Evolutionary conservation across 352 stramenopile species (phyloP), one percentile per base, ranked within the genome.

Genomic region (Globisporangium parvum): DNA sequence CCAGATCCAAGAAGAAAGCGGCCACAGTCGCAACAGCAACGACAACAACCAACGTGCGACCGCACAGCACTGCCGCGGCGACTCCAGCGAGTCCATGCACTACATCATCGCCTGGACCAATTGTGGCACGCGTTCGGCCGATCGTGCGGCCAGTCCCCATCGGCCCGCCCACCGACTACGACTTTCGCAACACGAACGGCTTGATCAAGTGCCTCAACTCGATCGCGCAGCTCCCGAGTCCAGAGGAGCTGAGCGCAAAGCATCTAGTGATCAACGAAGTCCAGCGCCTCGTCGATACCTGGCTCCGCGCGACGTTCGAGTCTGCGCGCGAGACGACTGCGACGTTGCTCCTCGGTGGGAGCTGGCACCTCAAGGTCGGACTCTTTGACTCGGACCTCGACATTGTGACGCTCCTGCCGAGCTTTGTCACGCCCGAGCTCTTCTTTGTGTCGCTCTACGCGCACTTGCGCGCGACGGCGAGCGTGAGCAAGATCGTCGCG

Each of bases 311-410:
- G 20, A 84, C 71, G 21, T 85, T 88, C 28, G 56, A 48, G 9
- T 63, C 73, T 9, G 60, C 66, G 8, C 44, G 77, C 6, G 51
- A 75, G 9, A 61, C 64, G 21, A 84, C 80, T 0, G 77, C 78
- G 23, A 87, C 78, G 8, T 57, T 95, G 56, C 61, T 92, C 18
- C 53, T 93, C 11, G 85, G 85, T 8, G 85, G 85, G 3, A 93
- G 82, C 44, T 92, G 79, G 80, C 75, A 95, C 51, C 64, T 93
- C 18, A 91, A 92, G 48, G 82, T 92, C 18, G 85, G 84, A 10
- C 63, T 77, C 50, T 67, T 60, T 17, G 82, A 92, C 55, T 93
- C 82, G 39, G 82, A 92, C 53, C 61, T 95, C 18, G 85, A 95
- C 57, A 69, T 93, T 17, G 85, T 91, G 46, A 78, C 77, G 15